These are phyloP conservation scores for Crucibulum laeve DNA, from an alignment of 768 basidiomycete genomes.

Conservation along the genomic window DNA sequence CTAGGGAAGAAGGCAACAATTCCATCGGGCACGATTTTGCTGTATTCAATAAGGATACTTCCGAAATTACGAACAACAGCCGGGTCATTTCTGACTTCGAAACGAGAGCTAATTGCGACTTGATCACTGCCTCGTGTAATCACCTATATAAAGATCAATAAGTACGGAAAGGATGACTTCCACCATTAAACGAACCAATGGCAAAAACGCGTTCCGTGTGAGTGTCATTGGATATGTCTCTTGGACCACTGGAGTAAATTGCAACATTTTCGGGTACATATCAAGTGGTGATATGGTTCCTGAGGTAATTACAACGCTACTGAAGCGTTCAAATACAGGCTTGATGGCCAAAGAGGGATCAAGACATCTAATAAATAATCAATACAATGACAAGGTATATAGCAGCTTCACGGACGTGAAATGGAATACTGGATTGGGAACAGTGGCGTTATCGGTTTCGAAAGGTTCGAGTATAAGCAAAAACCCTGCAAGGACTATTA, in stretches of 20 bases:
- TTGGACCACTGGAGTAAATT: slow-evolving; percentile 94
- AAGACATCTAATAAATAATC: slow-evolving; percentile 63
- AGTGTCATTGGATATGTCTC: slow-evolving; percentile 98
- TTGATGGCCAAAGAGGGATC: slow-evolving; percentile 97
- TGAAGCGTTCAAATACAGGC: slow-evolving; percentile 97
- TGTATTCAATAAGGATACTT: slow-evolving; percentile 96
- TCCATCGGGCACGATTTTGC: slow-evolving; percentile 96
- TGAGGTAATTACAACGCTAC: slow-evolving; percentile 96
- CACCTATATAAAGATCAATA: slow-evolving; percentile 49
- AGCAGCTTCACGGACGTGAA: slow-evolving; percentile 62
- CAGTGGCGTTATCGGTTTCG: slow-evolving; percentile 97
- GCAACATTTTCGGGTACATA: slow-evolving; percentile 99
- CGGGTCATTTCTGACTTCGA: slow-evolving; percentile 98
- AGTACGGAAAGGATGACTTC: slow-evolving; percentile 4
- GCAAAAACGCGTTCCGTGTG: slow-evolving; percentile 92
- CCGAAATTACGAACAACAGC: slow-evolving; percentile 99
- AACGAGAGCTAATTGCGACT: slow-evolving; percentile 96
- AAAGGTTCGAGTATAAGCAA: slow-evolving; percentile 96
- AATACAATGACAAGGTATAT: slow-evolving; percentile 1
- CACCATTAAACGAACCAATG: slow-evolving; percentile 61
- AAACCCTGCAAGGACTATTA: slow-evolving; percentile 57
- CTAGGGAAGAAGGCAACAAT: slow-evolving; percentile 99
- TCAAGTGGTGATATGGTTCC: slow-evolving; percentile 98
- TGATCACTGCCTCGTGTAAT: slow-evolving; percentile 98
- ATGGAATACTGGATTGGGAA: slow-evolving; percentile 98